These are phyloP conservation scores for Microglena sp. DNA, from an alignment of 139 green algal genomes.

Conservation along the genomic window DNA sequence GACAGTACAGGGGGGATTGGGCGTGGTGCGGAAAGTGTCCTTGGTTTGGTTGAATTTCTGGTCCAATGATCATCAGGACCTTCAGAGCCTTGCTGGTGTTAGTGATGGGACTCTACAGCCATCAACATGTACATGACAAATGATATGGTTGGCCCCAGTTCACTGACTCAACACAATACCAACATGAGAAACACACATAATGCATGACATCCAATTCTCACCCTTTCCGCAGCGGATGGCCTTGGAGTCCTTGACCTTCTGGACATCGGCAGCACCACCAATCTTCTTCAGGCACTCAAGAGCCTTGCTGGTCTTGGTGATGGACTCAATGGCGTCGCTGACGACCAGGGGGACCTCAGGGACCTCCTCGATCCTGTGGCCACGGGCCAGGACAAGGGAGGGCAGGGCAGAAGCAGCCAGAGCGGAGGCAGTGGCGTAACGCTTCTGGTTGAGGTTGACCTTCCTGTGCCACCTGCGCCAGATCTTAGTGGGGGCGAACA, in stretches of 20 bases:
- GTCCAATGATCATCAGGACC: conserved; percentile 80
- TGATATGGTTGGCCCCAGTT: no score
- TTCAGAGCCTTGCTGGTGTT: conserved; percentile 90
- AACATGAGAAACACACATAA: not conserved
- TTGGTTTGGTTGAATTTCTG: no score
- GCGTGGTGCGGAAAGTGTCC: no score
- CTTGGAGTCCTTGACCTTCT: conserved; percentile 79
- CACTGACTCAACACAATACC: no score
- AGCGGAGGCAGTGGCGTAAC: conserved; percentile 88
- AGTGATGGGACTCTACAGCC: no score
- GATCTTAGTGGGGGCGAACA: conserved; percentile 96
- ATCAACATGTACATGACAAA: no score
- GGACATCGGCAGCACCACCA: conserved; percentile 75
- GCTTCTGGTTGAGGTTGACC: conserved; percentile 96
- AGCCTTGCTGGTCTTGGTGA: conserved; percentile 89
- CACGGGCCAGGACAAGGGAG: conserved; percentile 90
- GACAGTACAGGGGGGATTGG: no score
- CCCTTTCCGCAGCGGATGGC: conserved; percentile 85
- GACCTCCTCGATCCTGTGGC: conserved; percentile 89
- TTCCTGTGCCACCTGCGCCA: conserved; percentile 98
- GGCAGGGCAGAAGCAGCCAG: conserved; percentile 91
- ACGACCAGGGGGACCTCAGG: conserved; percentile 95
- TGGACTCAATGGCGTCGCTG: conserved; percentile 64
- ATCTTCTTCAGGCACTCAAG: conserved; percentile 80
- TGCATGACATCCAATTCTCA: conserved; percentile 14